Percentiles rank a stretch among this genome's conserved stretches.
These are phyloP conservation scores for Calonectria multiphialidica DNA, from an alignment of 2,329 filamentous ascomycete species.

Conservation along the genomic window DNA sequence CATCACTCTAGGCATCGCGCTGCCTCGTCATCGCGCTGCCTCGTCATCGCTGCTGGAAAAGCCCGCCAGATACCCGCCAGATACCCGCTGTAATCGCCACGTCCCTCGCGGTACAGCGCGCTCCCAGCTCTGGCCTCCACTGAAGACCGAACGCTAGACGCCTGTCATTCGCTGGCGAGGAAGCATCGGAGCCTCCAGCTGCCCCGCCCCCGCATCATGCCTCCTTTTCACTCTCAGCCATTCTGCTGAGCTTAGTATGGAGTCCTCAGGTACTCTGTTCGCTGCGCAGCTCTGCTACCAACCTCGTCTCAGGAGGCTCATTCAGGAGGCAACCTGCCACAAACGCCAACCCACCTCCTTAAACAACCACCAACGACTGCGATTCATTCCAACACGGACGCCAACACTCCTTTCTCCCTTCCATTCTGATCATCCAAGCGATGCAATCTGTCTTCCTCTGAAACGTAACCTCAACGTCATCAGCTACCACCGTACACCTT, in stretches of 20 bases:
- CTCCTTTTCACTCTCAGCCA: constrained; percentile 8
- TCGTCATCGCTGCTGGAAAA: neutral
- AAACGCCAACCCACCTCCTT: constrained; percentile 12
- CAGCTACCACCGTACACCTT: neutral
- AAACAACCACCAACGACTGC: neutral
- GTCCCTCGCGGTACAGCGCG: neutral
- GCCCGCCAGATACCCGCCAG: no score
- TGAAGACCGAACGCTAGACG: neutral
- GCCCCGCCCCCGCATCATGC: constrained; percentile 43
- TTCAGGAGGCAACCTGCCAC: constrained; percentile 21
- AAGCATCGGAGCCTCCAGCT: neutral
- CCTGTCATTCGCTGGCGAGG: neutral
- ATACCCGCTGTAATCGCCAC: neutral
- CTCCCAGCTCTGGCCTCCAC: neutral
- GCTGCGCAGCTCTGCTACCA: neutral
- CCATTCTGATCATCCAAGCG: neutral
- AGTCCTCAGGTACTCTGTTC: constrained; percentile 17
- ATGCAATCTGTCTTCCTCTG: constrained; percentile 3
- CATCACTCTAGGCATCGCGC: neutral
- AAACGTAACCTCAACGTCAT: neutral
- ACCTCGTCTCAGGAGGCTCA: constrained; percentile 35
- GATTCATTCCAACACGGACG: neutral
- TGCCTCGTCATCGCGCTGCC: neutral
- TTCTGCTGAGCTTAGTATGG: constrained; percentile 17
- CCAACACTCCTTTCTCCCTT: neutral